Base-by-base conservation (phyloP, 208 protist genomes). In the Porcisia hertigi region DNA sequence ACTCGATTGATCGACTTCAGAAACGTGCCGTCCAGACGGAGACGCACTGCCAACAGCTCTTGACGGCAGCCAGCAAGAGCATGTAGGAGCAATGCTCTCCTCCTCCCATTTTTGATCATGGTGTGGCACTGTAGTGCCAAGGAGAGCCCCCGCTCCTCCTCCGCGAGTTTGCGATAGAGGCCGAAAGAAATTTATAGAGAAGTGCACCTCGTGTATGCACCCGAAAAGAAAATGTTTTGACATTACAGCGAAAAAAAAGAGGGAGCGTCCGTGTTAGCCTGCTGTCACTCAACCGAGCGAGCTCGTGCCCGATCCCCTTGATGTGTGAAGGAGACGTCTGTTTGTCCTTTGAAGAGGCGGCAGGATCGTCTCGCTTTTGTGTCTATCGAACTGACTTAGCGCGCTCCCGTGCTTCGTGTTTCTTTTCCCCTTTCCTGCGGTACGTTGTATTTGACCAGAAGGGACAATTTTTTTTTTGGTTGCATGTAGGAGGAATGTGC, bases 1-100 rank as follows among this genome's bases (percentile, higher is more conserved):
- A 89, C n/a, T 73, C 93, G 39, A 63, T 81, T n/a, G 77, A 83
- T 47, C 86, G 80, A 11, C 89, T 94, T 39, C 72, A 89, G 41
- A 77, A 84, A 30, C 84, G 89, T 55, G 75, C 83, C 2, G 84
- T 85, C 3, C 86, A 93, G 53, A 70, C 83, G n/a, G 79, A 83
- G 52, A 47, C 81, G 57, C 63, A 52, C 45, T 93, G 88, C 59
- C 69, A 62, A 8, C 63, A 76, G 9, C 70, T 81, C 58, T 54
- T 82, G 36, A 72, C 67, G 45, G 76, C 88, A 53, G 75, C 87
- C 52, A 58, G 30, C 49, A 45, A 45, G 53, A 16, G 39, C 20
- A 41, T 58, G 69, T 72, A 63, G 75, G n/a, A 45, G 86, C 41
- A 80, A 78, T 43, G 62, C 23, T 23, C 41, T 23, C 23, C 41